Evolutionary conservation across 495 filamentous ascomycete species (phyloP).

Genomic region (Apodospora peruviana): DNA sequence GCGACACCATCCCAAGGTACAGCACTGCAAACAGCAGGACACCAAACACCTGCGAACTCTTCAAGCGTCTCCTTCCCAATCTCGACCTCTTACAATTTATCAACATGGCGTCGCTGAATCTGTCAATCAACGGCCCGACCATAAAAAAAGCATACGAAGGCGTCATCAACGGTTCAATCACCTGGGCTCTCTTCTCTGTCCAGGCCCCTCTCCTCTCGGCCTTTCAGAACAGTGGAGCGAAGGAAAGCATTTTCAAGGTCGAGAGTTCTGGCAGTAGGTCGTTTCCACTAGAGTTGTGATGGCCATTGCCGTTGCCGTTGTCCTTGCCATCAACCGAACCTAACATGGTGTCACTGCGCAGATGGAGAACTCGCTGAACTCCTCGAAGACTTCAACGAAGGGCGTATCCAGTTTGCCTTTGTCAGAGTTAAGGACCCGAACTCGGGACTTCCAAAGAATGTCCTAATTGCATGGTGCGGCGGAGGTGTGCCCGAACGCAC

Average conservation of each 20-base stretch:
- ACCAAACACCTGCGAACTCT: too few relatives aligned
- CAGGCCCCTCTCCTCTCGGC: constrained; percentile 84
- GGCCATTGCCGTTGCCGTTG: neutral
- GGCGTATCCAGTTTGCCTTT: constrained; percentile 93
- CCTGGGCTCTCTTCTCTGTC: constrained; percentile 89
- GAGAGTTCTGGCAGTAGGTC: constrained; percentile 79
- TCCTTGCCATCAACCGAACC: constrained; percentile 1
- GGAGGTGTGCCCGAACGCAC: constrained; percentile 97
- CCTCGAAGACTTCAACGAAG: constrained; percentile 97
- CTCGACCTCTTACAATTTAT: too few relatives aligned
- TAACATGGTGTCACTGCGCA: constrained; percentile 26
- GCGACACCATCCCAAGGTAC: too few relatives aligned
- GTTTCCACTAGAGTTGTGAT: neutral
- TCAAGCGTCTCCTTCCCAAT: too few relatives aligned
- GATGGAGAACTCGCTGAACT: constrained; percentile 92
- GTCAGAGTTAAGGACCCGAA: constrained; percentile 96
- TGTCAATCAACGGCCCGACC: constrained; percentile 83
- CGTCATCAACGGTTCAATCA: constrained; percentile 66
- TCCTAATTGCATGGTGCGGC: constrained; percentile 94
- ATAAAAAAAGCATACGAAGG: constrained; percentile 90
- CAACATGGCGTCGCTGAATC: constrained; percentile 85
- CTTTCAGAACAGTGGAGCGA: constrained; percentile 78
- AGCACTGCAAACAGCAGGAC: too few relatives aligned
- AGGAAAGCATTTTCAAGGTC: constrained; percentile 93
- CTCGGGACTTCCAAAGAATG: constrained; percentile 82